Base-by-base conservation (phyloP, 2,329 filamentous ascomycete genomes). In the Cercospora citrullina region DNA sequence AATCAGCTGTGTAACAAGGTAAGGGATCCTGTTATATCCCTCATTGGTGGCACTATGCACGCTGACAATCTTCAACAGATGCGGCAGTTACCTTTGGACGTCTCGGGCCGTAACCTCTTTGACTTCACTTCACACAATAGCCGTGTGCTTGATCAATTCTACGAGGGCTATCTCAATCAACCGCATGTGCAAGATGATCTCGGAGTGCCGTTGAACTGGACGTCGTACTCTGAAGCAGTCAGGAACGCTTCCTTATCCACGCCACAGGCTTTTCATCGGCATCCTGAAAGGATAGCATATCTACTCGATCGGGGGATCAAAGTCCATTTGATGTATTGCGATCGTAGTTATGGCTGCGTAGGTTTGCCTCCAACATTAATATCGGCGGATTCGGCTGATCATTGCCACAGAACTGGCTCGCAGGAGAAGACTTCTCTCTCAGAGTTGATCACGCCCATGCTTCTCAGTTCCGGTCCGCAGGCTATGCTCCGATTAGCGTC, bases 171-270 rank as follows among this genome's bases (percentile, higher is more conserved):
- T 75, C 79, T 90, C 33, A 86, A 84, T 71, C 82, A 85, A 68
- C 79, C 82, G 8, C 82, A 84, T 71, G 84, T 89, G 0, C 86
- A 89, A 72, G 74, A 76, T 1, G 85, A 84, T 0, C 80, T 90
- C 0, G 88, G 87, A 2, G 84, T 87, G 12, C 2, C 85, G 84
- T 0, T 89, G 26, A 89, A 90, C 76, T 89, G 82, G 79, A 77
- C 77, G 48, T 69, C 68, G 0, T 73, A 82, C 12, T 85, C 87
- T 1, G 77, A 78, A 9, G 63, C 71, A 3, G 83, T 66, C 12
- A n/a, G 36, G 36, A 42, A n/a, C 7, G 64, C 58, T 18, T 55
- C 33, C 18, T 9, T 3, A 5, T 16, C 16, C 3, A 81, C 0
- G 83, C 81, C 10, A 84, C 83, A 28, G 83, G 86, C 73, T 84